phyloP scores from a whole-genome alignment of 345 rosid species.

The Dimocarpus longan region DNA sequence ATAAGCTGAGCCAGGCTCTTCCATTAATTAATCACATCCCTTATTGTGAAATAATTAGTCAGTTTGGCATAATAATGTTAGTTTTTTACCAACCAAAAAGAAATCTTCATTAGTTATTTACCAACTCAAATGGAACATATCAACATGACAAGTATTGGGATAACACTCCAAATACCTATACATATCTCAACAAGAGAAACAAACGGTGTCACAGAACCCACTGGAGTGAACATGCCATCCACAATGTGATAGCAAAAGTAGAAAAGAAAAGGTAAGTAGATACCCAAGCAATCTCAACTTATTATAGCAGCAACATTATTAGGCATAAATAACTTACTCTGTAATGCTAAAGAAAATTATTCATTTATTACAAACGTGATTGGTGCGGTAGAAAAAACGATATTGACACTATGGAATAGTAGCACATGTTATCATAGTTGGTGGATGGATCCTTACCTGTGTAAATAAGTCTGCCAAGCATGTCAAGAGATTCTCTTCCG shows the following conservation, averaged over 20 bases:
- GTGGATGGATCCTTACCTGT: slow-evolving; percentile 56
- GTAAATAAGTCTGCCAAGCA: slow-evolving; percentile 95
- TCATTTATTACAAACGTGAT: background rate
- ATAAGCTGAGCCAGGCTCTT: background rate
- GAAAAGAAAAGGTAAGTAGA: background rate
- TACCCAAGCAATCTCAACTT: background rate
- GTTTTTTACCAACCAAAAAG: background rate
- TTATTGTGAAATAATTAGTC: background rate
- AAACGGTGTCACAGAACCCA: background rate
- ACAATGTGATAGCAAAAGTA: background rate
- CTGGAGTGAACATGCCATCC: background rate
- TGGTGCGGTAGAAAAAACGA: background rate
- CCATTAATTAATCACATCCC: background rate
- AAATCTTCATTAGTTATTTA: background rate
- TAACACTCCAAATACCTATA: background rate
- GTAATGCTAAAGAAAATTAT: background rate
- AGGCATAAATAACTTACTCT: background rate
- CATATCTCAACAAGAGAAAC: background rate
- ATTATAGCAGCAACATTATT: background rate
- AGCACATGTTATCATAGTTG: background rate
- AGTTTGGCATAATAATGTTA: background rate
- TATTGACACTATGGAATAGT: background rate
- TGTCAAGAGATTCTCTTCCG: slow-evolving; percentile 94
- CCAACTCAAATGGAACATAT: slow-evolving; percentile 7
- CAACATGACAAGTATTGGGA: background rate